These are phyloP conservation scores for Globisporangium uncinulatum DNA, from an alignment of 352 stramenopile species.

Conservation along the genomic window DNA sequence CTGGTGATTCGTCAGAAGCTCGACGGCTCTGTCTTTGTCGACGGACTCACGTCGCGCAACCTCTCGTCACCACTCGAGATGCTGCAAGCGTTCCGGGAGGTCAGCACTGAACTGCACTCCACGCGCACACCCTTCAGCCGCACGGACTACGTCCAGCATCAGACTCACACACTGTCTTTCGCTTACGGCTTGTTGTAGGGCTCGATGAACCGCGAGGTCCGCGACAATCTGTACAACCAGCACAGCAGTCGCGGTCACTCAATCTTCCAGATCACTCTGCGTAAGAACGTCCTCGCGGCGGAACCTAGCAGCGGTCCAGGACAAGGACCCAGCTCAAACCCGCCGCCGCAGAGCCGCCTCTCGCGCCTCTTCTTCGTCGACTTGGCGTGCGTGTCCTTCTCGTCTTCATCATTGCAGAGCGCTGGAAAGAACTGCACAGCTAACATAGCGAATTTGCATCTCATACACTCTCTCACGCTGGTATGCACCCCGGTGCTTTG, in stretches of 20 bases:
- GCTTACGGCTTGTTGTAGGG: conserved; percentile 19
- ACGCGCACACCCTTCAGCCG: no score
- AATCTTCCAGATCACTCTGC: conserved; percentile 66
- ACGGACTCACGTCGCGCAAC: conserved; percentile 55
- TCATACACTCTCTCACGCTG: conserved; percentile 2
- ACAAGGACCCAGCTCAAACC: not conserved
- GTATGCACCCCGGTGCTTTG: conserved; percentile 1
- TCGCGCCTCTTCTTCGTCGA: conserved; percentile 72
- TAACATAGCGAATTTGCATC: not conserved
- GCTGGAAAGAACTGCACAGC: no score
- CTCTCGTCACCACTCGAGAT: conserved; percentile 37
- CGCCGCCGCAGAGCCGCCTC: conserved; percentile 29
- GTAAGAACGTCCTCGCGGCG: conserved; percentile 20
- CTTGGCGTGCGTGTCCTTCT: conserved; percentile 30
- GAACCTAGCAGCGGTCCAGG: not conserved
- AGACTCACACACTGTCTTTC: no score
- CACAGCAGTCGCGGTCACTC: conserved; percentile 63
- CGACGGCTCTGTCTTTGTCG: conserved; percentile 61
- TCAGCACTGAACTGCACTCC: conserved; percentile 11
- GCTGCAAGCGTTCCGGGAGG: conserved; percentile 56
- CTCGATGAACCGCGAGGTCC: conserved; percentile 57
- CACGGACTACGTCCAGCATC: no score
- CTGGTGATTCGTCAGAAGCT: conserved; percentile 62
- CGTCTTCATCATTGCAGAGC: no score
- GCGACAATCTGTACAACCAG: conserved; percentile 73